Evolutionary conservation across 805 yeast genomes (phyloP).

Genomic region (Kazachstania kunashirensis): DNA sequence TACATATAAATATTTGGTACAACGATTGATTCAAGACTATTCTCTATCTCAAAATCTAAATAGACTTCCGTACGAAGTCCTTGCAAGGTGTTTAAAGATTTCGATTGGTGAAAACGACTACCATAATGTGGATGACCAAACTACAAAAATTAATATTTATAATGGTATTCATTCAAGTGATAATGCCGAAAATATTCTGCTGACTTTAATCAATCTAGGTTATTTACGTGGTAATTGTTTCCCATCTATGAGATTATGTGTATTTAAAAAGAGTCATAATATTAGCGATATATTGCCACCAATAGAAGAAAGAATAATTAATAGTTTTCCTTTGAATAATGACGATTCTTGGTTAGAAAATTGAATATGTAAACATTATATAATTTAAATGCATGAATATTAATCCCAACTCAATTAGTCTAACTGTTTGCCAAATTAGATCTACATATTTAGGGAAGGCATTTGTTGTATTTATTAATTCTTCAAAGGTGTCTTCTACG

Average conservation of each 20-base stretch:
- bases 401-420: not conserved
- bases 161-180: constrained; percentile 15
- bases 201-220: constrained; percentile 24
- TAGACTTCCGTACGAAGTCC: constrained; percentile 20
- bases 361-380: too few species aligned
- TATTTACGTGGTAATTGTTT: constrained; percentile 28
- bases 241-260: constrained; percentile 23
- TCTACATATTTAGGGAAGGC: not conserved
- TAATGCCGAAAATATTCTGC: constrained; percentile 23
- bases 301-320: constrained; percentile 19
- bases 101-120: constrained; percentile 12
- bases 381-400: not conserved
- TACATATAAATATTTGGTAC: constrained; percentile 33
- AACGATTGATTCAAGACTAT: constrained; percentile 13
- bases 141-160: constrained; percentile 11
- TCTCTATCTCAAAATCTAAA: constrained; percentile 15
- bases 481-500: too few species aligned
- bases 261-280: constrained; percentile 21
- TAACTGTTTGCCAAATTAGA: too few species aligned
- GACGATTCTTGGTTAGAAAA: constrained; percentile 27
- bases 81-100: constrained; percentile 12
- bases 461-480: not conserved
- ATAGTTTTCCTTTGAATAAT: constrained; percentile 21
- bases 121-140: not conserved
- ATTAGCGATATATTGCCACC: constrained; percentile 23